Percentiles rank a stretch among this genome's conserved stretches.
phyloP scores from a whole-genome alignment of 192 early-diverging fungal species.

The Chytriomyces sp. region DNA sequence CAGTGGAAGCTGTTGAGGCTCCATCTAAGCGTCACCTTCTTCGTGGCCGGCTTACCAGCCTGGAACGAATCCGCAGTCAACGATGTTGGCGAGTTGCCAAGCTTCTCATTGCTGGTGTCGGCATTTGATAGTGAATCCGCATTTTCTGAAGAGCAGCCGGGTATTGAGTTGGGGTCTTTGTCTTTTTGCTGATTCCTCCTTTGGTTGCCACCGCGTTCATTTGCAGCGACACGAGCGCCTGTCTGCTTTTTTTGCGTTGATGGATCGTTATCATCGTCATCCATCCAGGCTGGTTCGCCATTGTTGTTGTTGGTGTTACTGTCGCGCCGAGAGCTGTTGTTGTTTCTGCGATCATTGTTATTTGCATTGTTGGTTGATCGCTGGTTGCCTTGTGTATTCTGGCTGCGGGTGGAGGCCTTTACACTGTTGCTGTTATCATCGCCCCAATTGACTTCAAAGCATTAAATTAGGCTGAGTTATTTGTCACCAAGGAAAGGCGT shows the following conservation, averaged over 20 bases:
- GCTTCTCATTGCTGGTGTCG: too few species aligned
- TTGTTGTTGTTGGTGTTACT: background rate
- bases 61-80: background rate
- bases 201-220: background rate
- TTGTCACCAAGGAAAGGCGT: background rate
- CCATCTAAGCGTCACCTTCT: background rate
- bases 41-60: background rate
- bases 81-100: background rate
- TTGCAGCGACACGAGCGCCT: background rate
- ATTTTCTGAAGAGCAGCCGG: background rate
- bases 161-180: background rate
- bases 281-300: slow-evolving; percentile 1
- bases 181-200: background rate
- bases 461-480: background rate
- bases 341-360: slow-evolving; percentile 7
- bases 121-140: background rate
- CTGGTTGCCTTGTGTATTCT: background rate
- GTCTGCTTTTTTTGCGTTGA: background rate
- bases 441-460: background rate
- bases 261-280: background rate
- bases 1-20: background rate
- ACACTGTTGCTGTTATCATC: background rate
- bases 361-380: too few species aligned
- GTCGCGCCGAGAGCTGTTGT: background rate
- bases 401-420: background rate